Evolutionary conservation across 768 basidiomycete genomes (phyloP), one percentile per base, ranked within the genome.

Genomic region (Boletus fagicola): DNA sequence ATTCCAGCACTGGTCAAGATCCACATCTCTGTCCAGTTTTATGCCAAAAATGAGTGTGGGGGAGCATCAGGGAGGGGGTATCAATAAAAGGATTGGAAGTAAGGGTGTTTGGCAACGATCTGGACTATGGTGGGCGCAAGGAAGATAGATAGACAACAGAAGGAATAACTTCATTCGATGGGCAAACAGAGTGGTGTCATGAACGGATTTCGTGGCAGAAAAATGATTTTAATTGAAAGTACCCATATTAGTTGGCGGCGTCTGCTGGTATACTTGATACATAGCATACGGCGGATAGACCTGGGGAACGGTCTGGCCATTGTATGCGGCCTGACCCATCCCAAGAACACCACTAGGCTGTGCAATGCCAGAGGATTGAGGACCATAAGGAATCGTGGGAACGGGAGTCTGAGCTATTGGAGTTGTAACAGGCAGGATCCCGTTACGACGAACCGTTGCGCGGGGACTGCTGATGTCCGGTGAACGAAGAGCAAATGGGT

Each of bases 191-290:
- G 71, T 66, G 66, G 65, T 65, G 74, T 83, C 82, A 65, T 83
- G 69, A 78, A 63, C 62, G 58, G 65, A 39, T 55, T 68, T 75
- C 74, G 71, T 75, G 50, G 54, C 58, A 22, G 51, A 53, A 42
- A 51, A 30, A 35, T 44, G 13, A 52, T 64, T 68, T 85, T 77
- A 87, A 62, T 85, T 85, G 81, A 86, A 92, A 51, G 86, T 69
- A 66, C 90, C 88, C 85, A 91, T 88, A 57, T 74, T 74, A 73
- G 88, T 87, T 62, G 83, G 82, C 22, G 85, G 83, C 62, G 82
- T 85, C 74, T 88, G 86, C 71, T 88, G 88, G 74, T 92, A 92
- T 70, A 88, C 78, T 74, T 87, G 86, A 69, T 90, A 90, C 88
- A 91, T 86, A 38, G 69, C 56, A 77, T 91, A 92, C 56, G 85